Evolutionary conservation across 139 green algal genomes (phyloP).

Genomic region (Mesotaenium endlicherianum): DNA sequence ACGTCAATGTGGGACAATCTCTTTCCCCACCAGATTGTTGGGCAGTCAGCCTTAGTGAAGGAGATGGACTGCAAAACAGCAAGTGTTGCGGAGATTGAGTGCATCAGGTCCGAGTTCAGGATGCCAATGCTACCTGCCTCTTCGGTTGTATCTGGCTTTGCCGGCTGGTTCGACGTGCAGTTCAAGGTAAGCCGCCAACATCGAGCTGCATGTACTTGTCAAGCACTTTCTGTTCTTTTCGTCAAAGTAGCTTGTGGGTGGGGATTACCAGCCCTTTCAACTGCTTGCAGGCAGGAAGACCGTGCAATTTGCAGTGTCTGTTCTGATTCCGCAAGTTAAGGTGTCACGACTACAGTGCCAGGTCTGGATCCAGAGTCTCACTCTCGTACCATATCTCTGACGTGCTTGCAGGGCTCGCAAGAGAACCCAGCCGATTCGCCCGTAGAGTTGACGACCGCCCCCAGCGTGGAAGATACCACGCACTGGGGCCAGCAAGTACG

Average conservation of each 20-base stretch:
- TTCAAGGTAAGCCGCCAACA: constrained; percentile 68
- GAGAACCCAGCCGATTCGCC: constrained; percentile 67
- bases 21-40: constrained; percentile 45
- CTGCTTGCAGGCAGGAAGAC: background rate
- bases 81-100: constrained; percentile 35
- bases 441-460: constrained; percentile 79
- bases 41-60: constrained; percentile 61
- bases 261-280: background rate
- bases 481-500: constrained; percentile 92
- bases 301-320: background rate
- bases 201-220: no score
- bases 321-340: constrained; percentile 4
- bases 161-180: constrained; percentile 85
- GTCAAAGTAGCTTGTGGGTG: background rate
- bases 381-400: constrained; percentile 3
- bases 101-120: constrained; percentile 9
- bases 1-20: constrained; percentile 27
- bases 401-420: constrained; percentile 56
- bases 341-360: background rate
- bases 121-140: background rate
- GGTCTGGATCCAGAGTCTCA: background rate
- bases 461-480: constrained; percentile 79
- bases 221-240: background rate
- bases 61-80: constrained; percentile 82
- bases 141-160: constrained; percentile 58